Conservation (phyloP, 441 rosid species). For the Breynia disticha region DNA sequence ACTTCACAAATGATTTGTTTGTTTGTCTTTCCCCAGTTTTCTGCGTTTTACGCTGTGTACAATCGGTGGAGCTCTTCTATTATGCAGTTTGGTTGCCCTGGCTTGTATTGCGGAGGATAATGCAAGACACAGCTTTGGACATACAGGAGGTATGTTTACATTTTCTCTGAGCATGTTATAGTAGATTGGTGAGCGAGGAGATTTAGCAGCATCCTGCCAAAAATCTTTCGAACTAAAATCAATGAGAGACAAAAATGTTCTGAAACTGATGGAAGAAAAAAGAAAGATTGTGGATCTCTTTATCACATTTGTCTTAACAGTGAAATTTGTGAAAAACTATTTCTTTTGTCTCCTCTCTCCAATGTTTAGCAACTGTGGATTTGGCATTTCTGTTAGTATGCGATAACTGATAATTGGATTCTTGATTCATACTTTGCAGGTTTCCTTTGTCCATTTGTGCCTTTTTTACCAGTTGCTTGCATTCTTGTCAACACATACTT, state of each 20-base stretch:
- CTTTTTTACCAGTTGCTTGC: constrained; percentile 54
- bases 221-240: not conserved
- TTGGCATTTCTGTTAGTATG: not conserved
- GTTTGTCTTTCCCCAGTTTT: constrained; percentile 31
- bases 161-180: constrained; percentile 4
- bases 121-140: constrained; percentile 65
- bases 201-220: not conserved
- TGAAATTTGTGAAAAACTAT: not conserved
- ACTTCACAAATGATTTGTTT: not conserved
- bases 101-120: constrained; percentile 58
- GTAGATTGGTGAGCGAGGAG: constrained; percentile 1
- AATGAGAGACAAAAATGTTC: not conserved
- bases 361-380: not conserved
- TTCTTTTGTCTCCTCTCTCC: not conserved
- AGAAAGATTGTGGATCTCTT: not conserved
- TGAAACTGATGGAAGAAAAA: not conserved
- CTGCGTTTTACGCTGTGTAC: constrained; percentile 39
- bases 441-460: constrained; percentile 60
- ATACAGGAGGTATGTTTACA: constrained; percentile 47
- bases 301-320: not conserved
- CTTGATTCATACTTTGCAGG: constrained; percentile 29
- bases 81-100: constrained; percentile 56
- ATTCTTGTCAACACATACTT: constrained; percentile 61
- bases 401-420: not conserved
- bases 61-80: constrained; percentile 45